Evolutionary conservation across 441 rosid genomes (phyloP), one percentile per base, ranked within the genome.

Genomic region (Bocquillonia castaneifolia): DNA sequence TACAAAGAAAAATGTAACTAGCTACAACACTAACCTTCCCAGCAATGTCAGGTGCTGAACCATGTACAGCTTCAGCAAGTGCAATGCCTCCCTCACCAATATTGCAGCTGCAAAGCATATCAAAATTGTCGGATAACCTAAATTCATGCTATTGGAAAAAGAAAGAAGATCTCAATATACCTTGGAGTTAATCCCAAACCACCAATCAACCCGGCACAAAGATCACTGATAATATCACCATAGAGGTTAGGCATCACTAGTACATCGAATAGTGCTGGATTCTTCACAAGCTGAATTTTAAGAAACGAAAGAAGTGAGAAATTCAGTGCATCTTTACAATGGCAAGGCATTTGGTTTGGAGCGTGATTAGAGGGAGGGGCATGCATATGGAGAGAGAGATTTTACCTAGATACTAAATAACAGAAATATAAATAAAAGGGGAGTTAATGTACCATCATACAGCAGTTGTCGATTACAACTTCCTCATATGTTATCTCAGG

Each of bases 61-160:
- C 98, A 73, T 92, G 99, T 15, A 94, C 99, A 68, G 98, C 99
- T 88, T 94, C 99, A 67, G 98, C 98, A 70, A 94, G 98, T 64
- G 91, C 91, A 53, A 94, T 88, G 62, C 98, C 98, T 74, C 92
- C 97, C 72, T 92, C 98, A 29, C 99, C 99, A 71, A 94, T 94
- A 66, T 92, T 94, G 81, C 90, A 86, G 84, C 99, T 94, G 91
- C 75, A 79, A 23, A 60, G 15, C 63, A 67, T 77, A 25, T 61
- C 52, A 60, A 18, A 55, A 17, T 5, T 42, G 69, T 79, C 28
- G 81, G 76, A 70, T 45, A 47, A 70, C 37, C 1, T 26, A 37
- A 40, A 72, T 15, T 53, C 29, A 59, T 50, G 45, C 10, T 42
- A 53, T 23, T 8, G 8, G 13, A 63, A n/a, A 56, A 74, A 36